phyloP scores from a whole-genome alignment of 2,329 filamentous ascomycete species.

The Penicillium sp. region DNA sequence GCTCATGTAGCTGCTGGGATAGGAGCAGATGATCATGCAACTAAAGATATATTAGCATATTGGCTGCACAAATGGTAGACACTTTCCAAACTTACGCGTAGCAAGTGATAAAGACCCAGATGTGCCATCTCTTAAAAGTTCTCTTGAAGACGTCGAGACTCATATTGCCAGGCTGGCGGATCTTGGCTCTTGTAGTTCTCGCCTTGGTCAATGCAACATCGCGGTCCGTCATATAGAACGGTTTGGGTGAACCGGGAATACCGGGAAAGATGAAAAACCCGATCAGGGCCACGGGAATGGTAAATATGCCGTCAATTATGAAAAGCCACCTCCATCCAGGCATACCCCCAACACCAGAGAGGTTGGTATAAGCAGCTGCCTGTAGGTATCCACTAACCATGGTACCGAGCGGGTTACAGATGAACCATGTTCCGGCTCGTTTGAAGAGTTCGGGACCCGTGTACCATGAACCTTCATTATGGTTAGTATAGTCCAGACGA shows the following conservation, averaged over 20 bases:
- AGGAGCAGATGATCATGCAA: slow-evolving; percentile 41
- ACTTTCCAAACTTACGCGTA: slow-evolving; percentile 38
- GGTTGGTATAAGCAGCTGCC: slow-evolving; percentile 46
- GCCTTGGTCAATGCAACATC: slow-evolving; percentile 35
- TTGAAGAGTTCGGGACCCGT: slow-evolving; percentile 44
- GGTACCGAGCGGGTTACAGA: slow-evolving; percentile 45
- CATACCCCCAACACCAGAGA: slow-evolving; percentile 44
- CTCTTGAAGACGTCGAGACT: slow-evolving; percentile 40
- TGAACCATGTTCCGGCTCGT: slow-evolving; percentile 48
- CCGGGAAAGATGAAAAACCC: slow-evolving; percentile 45
- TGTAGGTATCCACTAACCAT: slow-evolving; percentile 54
- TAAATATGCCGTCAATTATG: slow-evolving; percentile 51
- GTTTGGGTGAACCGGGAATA: slow-evolving; percentile 35
- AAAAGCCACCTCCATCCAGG: slow-evolving; percentile 51
- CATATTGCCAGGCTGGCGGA: slow-evolving; percentile 37
- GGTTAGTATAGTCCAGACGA: background rate
- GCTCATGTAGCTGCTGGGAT: slow-evolving; percentile 43
- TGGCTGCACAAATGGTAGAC: background rate
- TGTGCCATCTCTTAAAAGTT: slow-evolving; percentile 44
- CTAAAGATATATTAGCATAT: slow-evolving; percentile 15
- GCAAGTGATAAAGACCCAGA: slow-evolving; percentile 43
- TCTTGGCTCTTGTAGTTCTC: slow-evolving; percentile 18
- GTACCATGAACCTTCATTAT: slow-evolving; percentile 34
- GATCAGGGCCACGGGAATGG: slow-evolving; percentile 47
- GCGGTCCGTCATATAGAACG: slow-evolving; percentile 31